Percentiles rank a stretch among this genome's conserved stretches.
Conservation (phyloP, 306 rosid species). For the Lagenaria siceraria region DNA sequence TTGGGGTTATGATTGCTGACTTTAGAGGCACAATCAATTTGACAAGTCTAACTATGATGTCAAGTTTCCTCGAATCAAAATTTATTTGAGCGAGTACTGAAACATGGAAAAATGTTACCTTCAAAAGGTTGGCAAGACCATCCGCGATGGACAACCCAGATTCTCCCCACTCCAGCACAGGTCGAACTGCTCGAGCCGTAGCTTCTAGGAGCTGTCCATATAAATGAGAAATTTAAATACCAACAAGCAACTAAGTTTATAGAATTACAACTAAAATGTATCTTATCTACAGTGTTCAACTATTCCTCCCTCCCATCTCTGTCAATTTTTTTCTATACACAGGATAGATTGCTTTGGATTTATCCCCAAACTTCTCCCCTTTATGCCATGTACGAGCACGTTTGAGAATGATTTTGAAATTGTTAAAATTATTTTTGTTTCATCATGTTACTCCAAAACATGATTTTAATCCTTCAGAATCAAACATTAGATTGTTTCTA, state of each 20-base stretch:
- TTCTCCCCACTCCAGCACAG: constrained; percentile 78
- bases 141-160: constrained; percentile 80
- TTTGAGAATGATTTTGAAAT: too few relatives aligned
- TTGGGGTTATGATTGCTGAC: not conserved
- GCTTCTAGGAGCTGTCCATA: constrained; percentile 71
- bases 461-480: too few relatives aligned
- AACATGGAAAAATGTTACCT: not conserved
- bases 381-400: too few relatives aligned
- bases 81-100: not conserved
- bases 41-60: not conserved
- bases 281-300: not conserved
- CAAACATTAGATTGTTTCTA: too few relatives aligned
- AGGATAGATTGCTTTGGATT: not conserved
- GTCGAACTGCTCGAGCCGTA: constrained; percentile 83
- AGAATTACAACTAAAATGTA: not conserved
- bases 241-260: not conserved
- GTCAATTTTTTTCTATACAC: not conserved
- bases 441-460: too few relatives aligned
- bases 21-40: not conserved
- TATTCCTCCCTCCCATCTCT: not conserved
- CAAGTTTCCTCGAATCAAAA: not conserved
- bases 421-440: too few relatives aligned
- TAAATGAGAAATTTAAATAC: not conserved
- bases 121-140: constrained; percentile 72
- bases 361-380: not conserved